Conservation (phyloP, 176 grass and related monocot species). For the Carex scoparia region DNA sequence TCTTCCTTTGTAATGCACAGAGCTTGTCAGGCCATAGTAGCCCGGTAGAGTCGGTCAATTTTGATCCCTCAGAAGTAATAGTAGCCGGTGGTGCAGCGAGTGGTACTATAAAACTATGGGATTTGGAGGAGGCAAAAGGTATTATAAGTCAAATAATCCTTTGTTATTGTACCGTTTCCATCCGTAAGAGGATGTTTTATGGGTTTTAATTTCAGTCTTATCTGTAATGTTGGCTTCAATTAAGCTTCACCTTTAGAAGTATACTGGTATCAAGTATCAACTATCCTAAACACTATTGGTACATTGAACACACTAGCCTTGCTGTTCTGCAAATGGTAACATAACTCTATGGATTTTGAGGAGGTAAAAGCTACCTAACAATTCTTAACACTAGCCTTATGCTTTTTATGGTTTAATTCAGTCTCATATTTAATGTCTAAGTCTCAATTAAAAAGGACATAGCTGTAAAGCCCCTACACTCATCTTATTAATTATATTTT, state of each 20-base stretch:
- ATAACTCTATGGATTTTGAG: conserved; percentile 67
- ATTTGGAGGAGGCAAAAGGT: conserved; percentile 79
- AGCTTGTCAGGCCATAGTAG: conserved; percentile 74
- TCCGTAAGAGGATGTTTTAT: not conserved
- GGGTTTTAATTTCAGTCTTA: not conserved
- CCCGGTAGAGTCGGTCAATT: conserved; percentile 80
- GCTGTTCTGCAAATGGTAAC: conserved; percentile 54
- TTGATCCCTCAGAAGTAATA: conserved; percentile 77
- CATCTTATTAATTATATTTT: not conserved
- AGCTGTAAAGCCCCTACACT: not conserved
- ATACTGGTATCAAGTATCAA: not conserved
- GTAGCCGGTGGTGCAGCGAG: conserved; percentile 71
- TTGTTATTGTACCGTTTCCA: not conserved
- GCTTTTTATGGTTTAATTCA: not conserved
- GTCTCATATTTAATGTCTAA: not conserved
- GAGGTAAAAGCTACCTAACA: conserved; percentile 48
- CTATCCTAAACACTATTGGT: not conserved
- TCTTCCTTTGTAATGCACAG: conserved; percentile 32
- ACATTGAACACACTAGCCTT: conserved; percentile 42
- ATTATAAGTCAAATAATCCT: not conserved
- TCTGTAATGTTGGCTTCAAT: not conserved
- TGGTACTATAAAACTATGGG: conserved; percentile 95
- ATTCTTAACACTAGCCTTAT: not conserved
- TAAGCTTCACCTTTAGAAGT: not conserved
- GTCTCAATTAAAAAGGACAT: not conserved